Evolutionary conservation across 352 stramenopile species (phyloP), one percentile per base, ranked within the genome.

Genomic region (Globisporangium okanoganense): DNA sequence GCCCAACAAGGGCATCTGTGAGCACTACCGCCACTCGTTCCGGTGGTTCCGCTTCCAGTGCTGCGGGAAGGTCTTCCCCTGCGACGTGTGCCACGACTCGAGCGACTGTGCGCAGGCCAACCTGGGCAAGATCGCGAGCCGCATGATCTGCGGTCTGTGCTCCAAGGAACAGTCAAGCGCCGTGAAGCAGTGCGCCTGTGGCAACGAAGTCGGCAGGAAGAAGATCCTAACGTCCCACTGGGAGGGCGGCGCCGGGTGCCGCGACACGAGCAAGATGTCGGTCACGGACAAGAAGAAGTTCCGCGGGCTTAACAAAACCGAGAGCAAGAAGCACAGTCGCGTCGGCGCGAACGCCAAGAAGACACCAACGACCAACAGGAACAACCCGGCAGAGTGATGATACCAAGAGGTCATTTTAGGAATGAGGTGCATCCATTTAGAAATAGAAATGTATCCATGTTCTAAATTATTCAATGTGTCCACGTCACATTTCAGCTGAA

Each of bases 31-130:
- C 51, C 78, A 91, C 58, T 95, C 85, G 43, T 62, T 78, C 16
- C 83, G 85, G 5, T 94, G 85, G 85, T 92, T 94, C 65, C 76
- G 83, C 22, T 94, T 94, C 64, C 85, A 92, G 57, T 94, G 85
- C 70, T 94, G 85, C 45, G 84, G 84, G 22, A 92, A 91, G 56
- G 73, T 76, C 12, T 91, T 92, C 55, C 76, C 83, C 0, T 94
- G 85, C 50, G 85, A 94, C 60, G 82, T 93, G 22, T 94, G 85
- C 53, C 85, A 94, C 59, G 80, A 89, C 53, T 70, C 71, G 16
- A 91, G 79, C 55, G 73, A 90, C 38, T 92, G 84, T n/a, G 63
- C 58, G 6, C 61, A 88, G 49, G 83, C 85, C 13, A 90, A 86
- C 54, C 65, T 82, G 36, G 85, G 82, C 16, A 90, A 89, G 62